Percentiles rank a stretch among this genome's conserved stretches.
phyloP scores from a whole-genome alignment of 1,139 yeast species.

The Geotrichum citri-aurantii region DNA sequence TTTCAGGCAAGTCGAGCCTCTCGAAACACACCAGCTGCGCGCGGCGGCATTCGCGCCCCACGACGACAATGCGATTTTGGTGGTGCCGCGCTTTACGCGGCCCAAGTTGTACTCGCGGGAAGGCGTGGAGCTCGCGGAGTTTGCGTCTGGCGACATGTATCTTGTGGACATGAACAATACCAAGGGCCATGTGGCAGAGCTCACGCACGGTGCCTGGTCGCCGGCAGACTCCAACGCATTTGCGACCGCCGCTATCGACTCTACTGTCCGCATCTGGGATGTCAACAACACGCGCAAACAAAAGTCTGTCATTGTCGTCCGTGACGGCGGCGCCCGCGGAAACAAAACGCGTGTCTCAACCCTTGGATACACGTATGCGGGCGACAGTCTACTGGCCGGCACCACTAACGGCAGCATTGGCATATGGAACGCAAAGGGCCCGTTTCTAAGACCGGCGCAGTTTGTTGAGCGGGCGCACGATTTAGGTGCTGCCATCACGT shows the following conservation, averaged over 20 bases:
- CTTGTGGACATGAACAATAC: conserved; percentile 38
- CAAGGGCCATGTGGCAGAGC: conserved; percentile 36
- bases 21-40: conserved; percentile 31
- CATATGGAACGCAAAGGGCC: conserved; percentile 33
- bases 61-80: conserved; percentile 28
- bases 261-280: conserved; percentile 39
- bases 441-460: conserved; percentile 31
- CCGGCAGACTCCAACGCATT: conserved; percentile 26
- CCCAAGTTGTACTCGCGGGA: conserved; percentile 30
- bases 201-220: conserved; percentile 35
- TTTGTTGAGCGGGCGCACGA: conserved; percentile 27
- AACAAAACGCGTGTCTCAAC: conserved; percentile 26
- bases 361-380: conserved; percentile 23
- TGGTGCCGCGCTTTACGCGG: conserved; percentile 28
- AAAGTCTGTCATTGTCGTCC: conserved; percentile 31
- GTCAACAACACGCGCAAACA: conserved; percentile 26
- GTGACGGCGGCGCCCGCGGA: conserved; percentile 25
- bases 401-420: conserved; percentile 31
- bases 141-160: conserved; percentile 37
- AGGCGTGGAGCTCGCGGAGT: conserved; percentile 30
- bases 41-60: conserved; percentile 25
- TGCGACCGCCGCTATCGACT: conserved; percentile 33
- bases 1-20: conserved; percentile 33
- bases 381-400: conserved; percentile 25
- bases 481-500: conserved; percentile 23